Evolutionary conservation across 352 stramenopile genomes (phyloP).

Genomic region (Globisporangium barbulae): DNA sequence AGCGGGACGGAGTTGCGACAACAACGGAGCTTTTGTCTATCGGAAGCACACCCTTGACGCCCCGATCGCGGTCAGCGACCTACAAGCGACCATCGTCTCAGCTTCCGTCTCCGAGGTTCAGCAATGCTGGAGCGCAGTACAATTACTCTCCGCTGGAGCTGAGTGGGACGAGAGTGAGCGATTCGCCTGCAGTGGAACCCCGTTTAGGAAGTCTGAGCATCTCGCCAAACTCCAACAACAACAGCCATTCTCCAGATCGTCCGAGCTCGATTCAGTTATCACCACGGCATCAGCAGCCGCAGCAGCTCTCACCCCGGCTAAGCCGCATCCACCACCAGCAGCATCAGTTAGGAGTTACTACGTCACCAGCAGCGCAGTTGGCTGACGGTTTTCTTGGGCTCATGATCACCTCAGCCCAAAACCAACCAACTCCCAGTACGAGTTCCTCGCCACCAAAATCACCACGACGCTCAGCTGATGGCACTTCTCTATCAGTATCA

Average conservation of each 20-base stretch:
- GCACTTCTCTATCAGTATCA: not conserved
- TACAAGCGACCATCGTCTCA: slow-evolving; percentile 10
- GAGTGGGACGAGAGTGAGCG: not conserved
- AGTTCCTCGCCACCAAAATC: not conserved
- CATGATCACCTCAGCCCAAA: slow-evolving; percentile 4
- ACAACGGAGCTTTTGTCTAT: not conserved
- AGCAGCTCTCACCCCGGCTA: slow-evolving; percentile 6
- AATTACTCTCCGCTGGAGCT: not conserved
- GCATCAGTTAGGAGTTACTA: not conserved
- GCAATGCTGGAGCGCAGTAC: not conserved
- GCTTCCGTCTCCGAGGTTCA: not conserved
- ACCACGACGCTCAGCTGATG: not conserved
- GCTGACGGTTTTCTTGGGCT: slow-evolving; percentile 2
- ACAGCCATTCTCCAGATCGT: not conserved
- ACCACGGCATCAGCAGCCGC: not conserved
- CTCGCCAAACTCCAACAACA: not conserved
- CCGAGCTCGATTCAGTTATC: not conserved
- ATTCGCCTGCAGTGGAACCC: not conserved
- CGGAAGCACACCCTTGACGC: slow-evolving; percentile 4
- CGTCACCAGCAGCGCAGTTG: not conserved
- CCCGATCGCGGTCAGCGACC: slow-evolving; percentile 14
- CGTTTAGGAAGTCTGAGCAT: not conserved
- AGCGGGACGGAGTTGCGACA: not conserved
- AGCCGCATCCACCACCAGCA: slow-evolving; percentile 6
- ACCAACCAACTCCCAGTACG: not conserved